A percentile compares a stretch with the other conserved stretches of the same genome.
Evolutionary conservation across 225 moss, liverwort and hornwort species (phyloP).

Genomic region (Sphagnum contortum): DNA sequence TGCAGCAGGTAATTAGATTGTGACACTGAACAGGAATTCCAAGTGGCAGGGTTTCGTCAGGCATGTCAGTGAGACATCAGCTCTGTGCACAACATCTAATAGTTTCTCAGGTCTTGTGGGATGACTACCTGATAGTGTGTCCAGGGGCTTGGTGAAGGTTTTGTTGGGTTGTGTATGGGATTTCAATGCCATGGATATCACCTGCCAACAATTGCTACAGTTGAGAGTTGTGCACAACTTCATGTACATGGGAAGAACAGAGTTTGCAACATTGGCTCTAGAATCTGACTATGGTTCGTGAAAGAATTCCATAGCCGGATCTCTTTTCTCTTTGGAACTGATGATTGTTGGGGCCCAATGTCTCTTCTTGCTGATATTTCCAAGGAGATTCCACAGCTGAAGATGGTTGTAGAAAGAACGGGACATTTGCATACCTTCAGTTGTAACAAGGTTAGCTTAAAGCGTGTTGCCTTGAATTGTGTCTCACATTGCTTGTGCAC

Average conservation of each 20-base stretch:
- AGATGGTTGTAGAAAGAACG: conserved; percentile 37
- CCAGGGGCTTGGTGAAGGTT: conserved; percentile 31
- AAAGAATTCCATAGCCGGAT: conserved; percentile 18
- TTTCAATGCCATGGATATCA: conserved; percentile 45
- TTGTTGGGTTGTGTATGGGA: conserved; percentile 45
- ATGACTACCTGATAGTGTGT: conserved; percentile 21
- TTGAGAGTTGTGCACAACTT: conserved; percentile 32
- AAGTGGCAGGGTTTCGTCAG: conserved; percentile 30
- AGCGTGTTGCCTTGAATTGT: conserved; percentile 34
- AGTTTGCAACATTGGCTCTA: conserved; percentile 26
- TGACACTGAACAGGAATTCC: conserved; percentile 43
- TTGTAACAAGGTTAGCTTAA: conserved; percentile 34
- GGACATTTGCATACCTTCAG: conserved; percentile 44
- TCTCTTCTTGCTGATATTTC: conserved; percentile 44
- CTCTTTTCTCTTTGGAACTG: conserved; percentile 36
- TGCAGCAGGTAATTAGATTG: conserved; percentile 33
- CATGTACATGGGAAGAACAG: conserved; percentile 51
- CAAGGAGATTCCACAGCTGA: conserved; percentile 21
- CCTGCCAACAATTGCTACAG: conserved; percentile 47
- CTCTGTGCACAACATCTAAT: conserved; percentile 32
- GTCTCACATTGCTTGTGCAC: conserved; percentile 6
- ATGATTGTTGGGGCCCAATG: conserved; percentile 56
- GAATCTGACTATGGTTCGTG: conserved; percentile 40
- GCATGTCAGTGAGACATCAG: conserved; percentile 21
- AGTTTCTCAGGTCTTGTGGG: conserved; percentile 42